Percentiles rank a stretch among this genome's conserved stretches.
These are phyloP conservation scores for Catharanthus roseus DNA, from an alignment of 257 asterid genomes.

Conservation along the genomic window DNA sequence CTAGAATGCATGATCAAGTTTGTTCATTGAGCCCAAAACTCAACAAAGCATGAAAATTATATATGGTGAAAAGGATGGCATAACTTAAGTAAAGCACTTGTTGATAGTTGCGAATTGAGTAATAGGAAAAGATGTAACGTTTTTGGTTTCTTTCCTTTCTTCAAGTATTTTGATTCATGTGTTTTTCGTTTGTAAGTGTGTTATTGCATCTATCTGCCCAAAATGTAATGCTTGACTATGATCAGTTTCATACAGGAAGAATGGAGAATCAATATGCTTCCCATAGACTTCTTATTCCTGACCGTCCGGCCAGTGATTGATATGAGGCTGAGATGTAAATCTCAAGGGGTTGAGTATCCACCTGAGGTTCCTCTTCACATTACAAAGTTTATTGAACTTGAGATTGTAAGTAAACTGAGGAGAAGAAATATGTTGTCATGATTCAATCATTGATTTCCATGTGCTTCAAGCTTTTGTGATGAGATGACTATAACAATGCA, in stretches of 20 bases:
- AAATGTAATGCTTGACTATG: slow-evolving; percentile 9
- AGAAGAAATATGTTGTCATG: not conserved
- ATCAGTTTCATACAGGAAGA: slow-evolving; percentile 54
- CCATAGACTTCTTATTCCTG: slow-evolving; percentile 74
- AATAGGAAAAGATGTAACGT: not conserved
- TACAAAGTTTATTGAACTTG: slow-evolving; percentile 78
- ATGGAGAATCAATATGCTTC: slow-evolving; percentile 96
- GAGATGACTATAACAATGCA: slow-evolving; percentile 25
- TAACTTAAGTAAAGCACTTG: not conserved
- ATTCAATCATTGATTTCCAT: not conserved
- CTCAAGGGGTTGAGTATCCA: slow-evolving; percentile 69
- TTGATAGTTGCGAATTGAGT: not conserved
- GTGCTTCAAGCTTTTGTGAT: slow-evolving; percentile 5
- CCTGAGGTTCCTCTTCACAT: slow-evolving; percentile 55
- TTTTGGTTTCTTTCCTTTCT: not conserved
- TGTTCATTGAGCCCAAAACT: not conserved
- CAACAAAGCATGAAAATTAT: not conserved
- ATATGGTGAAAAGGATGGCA: no score
- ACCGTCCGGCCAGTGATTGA: slow-evolving; percentile 68
- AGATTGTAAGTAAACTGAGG: slow-evolving; percentile 54
- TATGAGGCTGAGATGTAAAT: slow-evolving; percentile 75
- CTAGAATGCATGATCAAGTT: not conserved
- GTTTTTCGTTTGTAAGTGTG: not conserved
- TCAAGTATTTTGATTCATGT: not conserved
- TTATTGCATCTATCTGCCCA: not conserved